phyloP scores from a whole-genome alignment of 2,329 filamentous ascomycete species.

The Domatiomyces catenatus region DNA sequence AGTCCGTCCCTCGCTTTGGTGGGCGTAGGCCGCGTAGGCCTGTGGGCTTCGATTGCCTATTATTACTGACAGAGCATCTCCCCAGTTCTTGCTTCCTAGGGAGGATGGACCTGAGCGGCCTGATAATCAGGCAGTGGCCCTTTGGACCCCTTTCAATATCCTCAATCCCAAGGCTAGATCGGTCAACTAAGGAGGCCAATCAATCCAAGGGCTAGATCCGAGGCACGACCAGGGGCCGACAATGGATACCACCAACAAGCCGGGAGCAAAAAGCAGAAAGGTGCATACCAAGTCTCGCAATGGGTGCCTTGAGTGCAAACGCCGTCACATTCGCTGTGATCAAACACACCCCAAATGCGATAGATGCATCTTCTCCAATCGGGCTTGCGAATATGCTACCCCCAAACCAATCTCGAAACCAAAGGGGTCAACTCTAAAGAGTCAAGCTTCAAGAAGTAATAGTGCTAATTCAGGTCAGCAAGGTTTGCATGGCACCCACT shows the following conservation, averaged over 20 bases:
- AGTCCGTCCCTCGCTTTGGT: no score
- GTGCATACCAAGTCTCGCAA: slow-evolving; percentile 23
- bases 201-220: no score
- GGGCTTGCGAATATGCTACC: slow-evolving; percentile 18
- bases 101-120: no score
- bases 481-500: background rate
- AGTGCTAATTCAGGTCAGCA: background rate
- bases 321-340: slow-evolving; percentile 28
- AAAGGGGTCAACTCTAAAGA: background rate
- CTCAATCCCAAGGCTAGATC: no score
- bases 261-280: background rate
- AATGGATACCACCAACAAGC: background rate
- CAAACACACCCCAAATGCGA: slow-evolving; percentile 25
- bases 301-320: slow-evolving; percentile 28
- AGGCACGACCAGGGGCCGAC: background rate
- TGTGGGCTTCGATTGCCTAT: no score
- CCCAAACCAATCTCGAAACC: background rate
- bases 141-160: no score
- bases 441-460: background rate
- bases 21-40: no score
- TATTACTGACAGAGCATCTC: no score
- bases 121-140: no score
- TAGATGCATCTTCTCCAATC: slow-evolving; percentile 23
- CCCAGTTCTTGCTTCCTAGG: no score
- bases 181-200: no score